Evolutionary conservation across 768 basidiomycete species (phyloP).

Genomic region (Glaciozyma antarctica): DNA sequence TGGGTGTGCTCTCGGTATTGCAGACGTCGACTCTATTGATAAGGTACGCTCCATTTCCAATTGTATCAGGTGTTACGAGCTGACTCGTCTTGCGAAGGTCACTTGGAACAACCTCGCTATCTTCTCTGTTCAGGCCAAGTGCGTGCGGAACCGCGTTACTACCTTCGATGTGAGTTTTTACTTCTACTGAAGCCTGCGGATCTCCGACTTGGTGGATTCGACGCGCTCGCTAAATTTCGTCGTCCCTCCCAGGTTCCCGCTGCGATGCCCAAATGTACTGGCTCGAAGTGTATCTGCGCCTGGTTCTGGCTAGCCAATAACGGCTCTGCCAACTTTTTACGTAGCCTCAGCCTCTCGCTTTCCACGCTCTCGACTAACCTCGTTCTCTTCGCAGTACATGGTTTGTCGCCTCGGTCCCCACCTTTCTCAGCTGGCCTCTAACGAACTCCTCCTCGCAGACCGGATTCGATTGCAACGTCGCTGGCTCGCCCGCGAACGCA

Average conservation of each 20-base stretch:
- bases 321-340: slow-evolving; percentile 4
- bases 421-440: not conserved
- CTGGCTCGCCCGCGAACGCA: not conserved
- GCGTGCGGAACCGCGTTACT: slow-evolving; percentile 31
- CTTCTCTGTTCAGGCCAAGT: slow-evolving; percentile 35
- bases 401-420: not conserved
- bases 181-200: not conserved
- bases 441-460: not conserved
- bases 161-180: slow-evolving; percentile 19
- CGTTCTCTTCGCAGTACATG: not conserved
- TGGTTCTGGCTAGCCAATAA: slow-evolving; percentile 29
- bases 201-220: too few species aligned
- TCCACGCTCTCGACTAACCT: too few species aligned
- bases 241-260: slow-evolving; percentile 23
- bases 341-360: too few species aligned
- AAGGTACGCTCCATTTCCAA: not conserved
- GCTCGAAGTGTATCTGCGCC: slow-evolving; percentile 31
- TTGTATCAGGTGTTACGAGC: too few species aligned
- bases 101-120: slow-evolving; percentile 36
- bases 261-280: slow-evolving; percentile 36
- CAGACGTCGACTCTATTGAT: slow-evolving; percentile 2
- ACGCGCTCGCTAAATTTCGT: not conserved
- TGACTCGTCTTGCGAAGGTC: slow-evolving; percentile 3
- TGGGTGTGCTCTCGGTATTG: slow-evolving; percentile 25
- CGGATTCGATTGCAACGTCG: slow-evolving; percentile 6